These are phyloP conservation scores for Solanum rostratum DNA, from an alignment of 257 asterid genomes.

Conservation along the genomic window DNA sequence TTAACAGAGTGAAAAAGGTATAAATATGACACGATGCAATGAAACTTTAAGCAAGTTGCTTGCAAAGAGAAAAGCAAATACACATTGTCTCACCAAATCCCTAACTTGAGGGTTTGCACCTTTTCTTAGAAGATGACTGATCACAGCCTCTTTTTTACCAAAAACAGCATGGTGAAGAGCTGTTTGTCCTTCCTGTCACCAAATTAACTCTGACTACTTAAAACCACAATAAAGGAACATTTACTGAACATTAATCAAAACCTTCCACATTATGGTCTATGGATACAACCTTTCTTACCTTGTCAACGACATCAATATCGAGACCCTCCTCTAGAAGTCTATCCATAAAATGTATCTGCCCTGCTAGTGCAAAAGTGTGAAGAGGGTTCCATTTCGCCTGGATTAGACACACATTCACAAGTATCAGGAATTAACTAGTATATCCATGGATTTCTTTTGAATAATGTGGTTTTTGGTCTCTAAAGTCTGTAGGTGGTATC, in stretches of 20 bases:
- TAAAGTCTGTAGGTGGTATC: not conserved
- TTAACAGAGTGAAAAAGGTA: not conserved
- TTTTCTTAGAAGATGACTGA: constrained; percentile 87
- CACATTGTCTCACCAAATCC: constrained; percentile 47
- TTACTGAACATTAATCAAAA: not conserved
- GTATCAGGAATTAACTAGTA: not conserved
- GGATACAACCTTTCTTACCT: constrained; percentile 24
- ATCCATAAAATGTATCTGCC: constrained; percentile 80
- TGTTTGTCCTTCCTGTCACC: constrained; percentile 71
- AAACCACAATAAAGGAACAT: constrained; percentile 1
- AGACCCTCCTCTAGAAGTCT: constrained; percentile 43
- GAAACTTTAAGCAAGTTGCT: not conserved
- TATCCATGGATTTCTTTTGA: not conserved
- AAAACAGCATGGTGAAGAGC: constrained; percentile 80
- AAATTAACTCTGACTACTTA: not conserved
- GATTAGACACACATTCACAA: not conserved
- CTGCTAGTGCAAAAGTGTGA: constrained; percentile 72
- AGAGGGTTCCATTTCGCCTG: constrained; percentile 83
- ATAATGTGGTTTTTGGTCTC: not conserved
- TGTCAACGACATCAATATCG: constrained; percentile 38
- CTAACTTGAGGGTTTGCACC: constrained; percentile 71
- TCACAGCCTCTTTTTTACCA: constrained; percentile 83
- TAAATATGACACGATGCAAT: not conserved
- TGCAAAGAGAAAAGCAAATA: not conserved
- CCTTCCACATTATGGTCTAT: not conserved